Conservation (phyloP, 192 early-diverging fungal genomes). For the Chytriomyces hyalinus region DNA sequence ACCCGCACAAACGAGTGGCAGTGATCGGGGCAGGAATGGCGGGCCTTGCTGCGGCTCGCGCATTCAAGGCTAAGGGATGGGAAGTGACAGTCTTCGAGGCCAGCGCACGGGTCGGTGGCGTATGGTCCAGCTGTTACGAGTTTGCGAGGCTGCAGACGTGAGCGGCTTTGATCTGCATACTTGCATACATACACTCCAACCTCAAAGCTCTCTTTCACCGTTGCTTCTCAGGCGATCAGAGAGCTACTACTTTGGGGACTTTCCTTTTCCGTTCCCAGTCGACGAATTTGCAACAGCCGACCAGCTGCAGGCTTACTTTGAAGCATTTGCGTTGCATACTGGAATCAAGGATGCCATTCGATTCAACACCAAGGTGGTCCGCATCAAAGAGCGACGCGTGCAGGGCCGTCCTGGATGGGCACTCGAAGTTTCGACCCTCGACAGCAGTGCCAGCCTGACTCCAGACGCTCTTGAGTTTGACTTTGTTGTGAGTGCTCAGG, state of each 20-base stretch:
- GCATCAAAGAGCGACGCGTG: background rate
- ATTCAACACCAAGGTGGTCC: constrained; percentile 1
- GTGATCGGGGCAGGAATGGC: constrained; percentile 26
- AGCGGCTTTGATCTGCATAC: background rate
- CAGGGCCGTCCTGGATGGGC: background rate
- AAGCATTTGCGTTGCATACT: constrained; percentile 10
- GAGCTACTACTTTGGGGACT: constrained; percentile 11
- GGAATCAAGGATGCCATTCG: background rate
- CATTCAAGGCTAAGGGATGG: constrained; percentile 6
- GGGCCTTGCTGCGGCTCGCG: constrained; percentile 1
- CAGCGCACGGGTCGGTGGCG: background rate
- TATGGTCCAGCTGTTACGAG: background rate
- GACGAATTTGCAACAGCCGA: constrained; percentile 3
- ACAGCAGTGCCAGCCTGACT: background rate
- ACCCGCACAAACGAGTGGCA: background rate
- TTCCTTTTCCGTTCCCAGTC: constrained; percentile 18
- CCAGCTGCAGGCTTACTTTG: constrained; percentile 14
- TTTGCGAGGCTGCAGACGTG: constrained; percentile 18
- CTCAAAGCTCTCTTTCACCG: background rate
- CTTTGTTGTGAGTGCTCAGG: constrained; percentile 25
- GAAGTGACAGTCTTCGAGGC: constrained; percentile 16
- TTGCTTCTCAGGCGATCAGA: background rate
- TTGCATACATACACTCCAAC: background rate
- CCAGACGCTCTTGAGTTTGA: background rate
- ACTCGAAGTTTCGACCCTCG: background rate